Conservation (phyloP, 2,329 filamentous ascomycete genomes). For the Hypoxylon sp. region DNA sequence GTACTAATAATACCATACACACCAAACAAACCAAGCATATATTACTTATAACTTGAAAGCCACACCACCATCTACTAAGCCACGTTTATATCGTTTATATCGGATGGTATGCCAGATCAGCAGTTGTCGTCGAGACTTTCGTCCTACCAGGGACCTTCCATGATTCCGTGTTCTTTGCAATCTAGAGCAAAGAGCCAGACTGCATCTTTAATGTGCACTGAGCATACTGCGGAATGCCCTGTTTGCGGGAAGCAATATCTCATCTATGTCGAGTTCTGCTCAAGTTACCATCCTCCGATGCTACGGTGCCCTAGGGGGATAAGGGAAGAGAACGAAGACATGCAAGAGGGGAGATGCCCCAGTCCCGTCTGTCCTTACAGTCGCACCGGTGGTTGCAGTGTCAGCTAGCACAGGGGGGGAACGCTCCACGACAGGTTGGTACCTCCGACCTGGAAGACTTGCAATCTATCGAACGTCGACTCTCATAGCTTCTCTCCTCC, state of each 20-base stretch:
- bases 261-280: constrained; percentile 66
- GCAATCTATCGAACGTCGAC: constrained; percentile 6
- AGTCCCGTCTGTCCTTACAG: constrained; percentile 68
- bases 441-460: constrained; percentile 11
- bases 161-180: constrained; percentile 31
- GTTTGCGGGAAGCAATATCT: constrained; percentile 68
- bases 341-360: constrained; percentile 64
- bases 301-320: constrained; percentile 58
- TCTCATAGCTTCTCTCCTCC: constrained; percentile 62
- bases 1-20: too few relatives aligned
- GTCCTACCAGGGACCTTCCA: constrained; percentile 40
- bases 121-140: constrained; percentile 35
- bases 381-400: constrained; percentile 61
- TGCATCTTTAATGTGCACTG: constrained; percentile 65
- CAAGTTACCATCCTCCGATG: constrained; percentile 58
- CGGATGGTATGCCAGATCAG: constrained; percentile 40
- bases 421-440: constrained; percentile 1
- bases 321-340: constrained; percentile 51
- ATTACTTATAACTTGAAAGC: constrained; percentile 38
- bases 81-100: constrained; percentile 40
- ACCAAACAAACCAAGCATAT: too few relatives aligned
- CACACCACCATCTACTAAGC: constrained; percentile 38
- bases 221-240: constrained; percentile 65
- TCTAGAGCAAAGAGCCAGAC: constrained; percentile 29
- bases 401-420: constrained; percentile 56